Conservation (phyloP, 2,329 filamentous ascomycete species). For the Aureobasidium pullulans region DNA sequence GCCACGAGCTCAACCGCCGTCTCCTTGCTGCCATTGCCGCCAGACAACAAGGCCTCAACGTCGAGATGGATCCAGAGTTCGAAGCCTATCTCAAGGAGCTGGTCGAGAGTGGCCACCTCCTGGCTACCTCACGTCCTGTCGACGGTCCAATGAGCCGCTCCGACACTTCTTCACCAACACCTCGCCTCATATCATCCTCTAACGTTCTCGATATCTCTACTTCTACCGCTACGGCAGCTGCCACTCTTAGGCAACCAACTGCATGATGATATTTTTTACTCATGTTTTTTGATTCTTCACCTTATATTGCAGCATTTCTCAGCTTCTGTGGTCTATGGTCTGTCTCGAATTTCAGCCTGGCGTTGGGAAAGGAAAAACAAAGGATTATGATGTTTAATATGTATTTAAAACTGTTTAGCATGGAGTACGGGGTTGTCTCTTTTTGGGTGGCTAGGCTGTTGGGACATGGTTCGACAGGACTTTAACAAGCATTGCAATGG, state of each 20-base stretch:
- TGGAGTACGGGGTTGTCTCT: neutral
- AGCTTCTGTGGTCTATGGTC: neutral
- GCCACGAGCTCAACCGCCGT: conserved; percentile 12
- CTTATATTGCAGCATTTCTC: neutral
- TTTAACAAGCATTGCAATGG: neutral
- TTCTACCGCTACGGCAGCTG: neutral
- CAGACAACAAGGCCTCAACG: conserved; percentile 24
- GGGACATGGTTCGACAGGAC: neutral
- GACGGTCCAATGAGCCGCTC: conserved; percentile 8
- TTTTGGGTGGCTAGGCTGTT: neutral
- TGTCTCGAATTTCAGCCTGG: conserved; percentile 9
- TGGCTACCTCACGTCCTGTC: conserved; percentile 7
- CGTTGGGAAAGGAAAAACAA: neutral
- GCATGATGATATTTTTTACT: neutral
- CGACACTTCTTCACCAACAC: neutral
- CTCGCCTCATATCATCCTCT: neutral
- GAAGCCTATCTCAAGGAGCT: conserved; percentile 30
- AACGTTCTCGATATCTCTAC: neutral
- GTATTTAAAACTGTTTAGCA: conserved; percentile 11
- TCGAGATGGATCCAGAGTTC: conserved; percentile 25
- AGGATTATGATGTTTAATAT: conserved; percentile 1
- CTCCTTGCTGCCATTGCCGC: conserved; percentile 19
- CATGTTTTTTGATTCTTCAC: neutral
- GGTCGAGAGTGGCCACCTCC: conserved; percentile 23
- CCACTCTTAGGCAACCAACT: neutral